Evolutionary conservation across 306 rosid genomes (phyloP).

Genomic region (Gastrolobium bilobum): DNA sequence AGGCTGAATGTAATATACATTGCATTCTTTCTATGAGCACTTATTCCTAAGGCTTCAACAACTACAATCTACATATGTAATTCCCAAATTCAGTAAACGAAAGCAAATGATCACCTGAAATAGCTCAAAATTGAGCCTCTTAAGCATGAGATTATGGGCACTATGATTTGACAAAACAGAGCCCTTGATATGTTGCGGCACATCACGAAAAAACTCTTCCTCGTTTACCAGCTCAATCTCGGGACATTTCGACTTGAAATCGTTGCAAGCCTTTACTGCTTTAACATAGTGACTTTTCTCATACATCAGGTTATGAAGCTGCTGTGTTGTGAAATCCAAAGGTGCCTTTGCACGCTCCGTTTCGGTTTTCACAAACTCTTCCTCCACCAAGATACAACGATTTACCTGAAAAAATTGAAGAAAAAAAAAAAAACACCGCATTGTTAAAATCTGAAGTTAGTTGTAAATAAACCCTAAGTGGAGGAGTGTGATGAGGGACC

Average conservation of each 20-base stretch:
- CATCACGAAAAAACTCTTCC: conserved; percentile 69
- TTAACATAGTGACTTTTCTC: conserved; percentile 85
- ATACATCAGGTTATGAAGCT: conserved; percentile 83
- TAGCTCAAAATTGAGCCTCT: conserved; percentile 81
- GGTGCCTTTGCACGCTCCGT: conserved; percentile 85
- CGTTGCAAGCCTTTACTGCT: conserved; percentile 86
- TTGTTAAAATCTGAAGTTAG: neutral
- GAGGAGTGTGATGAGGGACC: conserved; percentile 50
- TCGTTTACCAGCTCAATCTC: conserved; percentile 74
- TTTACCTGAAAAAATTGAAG: conserved; percentile 66
- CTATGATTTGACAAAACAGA: conserved; percentile 62
- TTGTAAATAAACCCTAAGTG: conserved; percentile 44
- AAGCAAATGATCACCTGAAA: conserved; percentile 58
- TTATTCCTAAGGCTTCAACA: neutral
- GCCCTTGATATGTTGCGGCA: conserved; percentile 63
- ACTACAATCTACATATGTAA: neutral
- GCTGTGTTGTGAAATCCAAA: conserved; percentile 71
- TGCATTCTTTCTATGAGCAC: neutral
- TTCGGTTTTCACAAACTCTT: conserved; percentile 76
- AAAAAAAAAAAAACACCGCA: neutral
- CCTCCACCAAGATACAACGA: conserved; percentile 83
- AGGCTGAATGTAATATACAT: neutral
- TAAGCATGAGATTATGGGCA: conserved; percentile 74
- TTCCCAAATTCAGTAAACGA: neutral
- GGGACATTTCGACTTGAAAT: conserved; percentile 78